Percentiles rank a stretch among this genome's conserved stretches.
Conservation (phyloP, 1,284 basidiomycete species). For the Trametes hirsuta region DNA sequence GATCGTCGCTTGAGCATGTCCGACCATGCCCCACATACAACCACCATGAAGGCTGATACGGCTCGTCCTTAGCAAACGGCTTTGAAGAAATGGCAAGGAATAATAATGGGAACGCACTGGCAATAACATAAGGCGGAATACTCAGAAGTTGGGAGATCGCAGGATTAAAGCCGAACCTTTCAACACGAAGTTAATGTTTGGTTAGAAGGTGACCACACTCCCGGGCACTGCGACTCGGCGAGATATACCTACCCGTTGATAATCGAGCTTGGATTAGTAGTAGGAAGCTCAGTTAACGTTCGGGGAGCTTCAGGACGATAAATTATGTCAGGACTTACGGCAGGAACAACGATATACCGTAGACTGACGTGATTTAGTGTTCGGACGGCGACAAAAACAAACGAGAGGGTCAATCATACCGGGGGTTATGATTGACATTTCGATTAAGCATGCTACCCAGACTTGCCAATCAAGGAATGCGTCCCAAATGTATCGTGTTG, state of each 20-base stretch:
- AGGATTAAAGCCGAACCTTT: conserved; percentile 58
- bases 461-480: conserved; percentile 71
- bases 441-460: conserved; percentile 61
- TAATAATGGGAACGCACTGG: conserved; percentile 43
- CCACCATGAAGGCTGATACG: conserved; percentile 51
- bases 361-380: conserved; percentile 9
- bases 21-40: conserved; percentile 57
- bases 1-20: conserved; percentile 60
- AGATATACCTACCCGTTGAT: conserved; percentile 49
- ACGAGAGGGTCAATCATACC: conserved; percentile 42
- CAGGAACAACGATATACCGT: conserved; percentile 26
- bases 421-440: conserved; percentile 61
- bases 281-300: background rate
- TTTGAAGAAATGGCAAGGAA: background rate
- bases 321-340: conserved; percentile 19
- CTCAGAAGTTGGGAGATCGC: conserved; percentile 68
- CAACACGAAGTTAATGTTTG: background rate
- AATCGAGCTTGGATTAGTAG: conserved; percentile 51
- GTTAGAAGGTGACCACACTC: background rate
- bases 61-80: background rate
- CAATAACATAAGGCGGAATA: conserved; percentile 67
- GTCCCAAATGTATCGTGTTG: conserved; percentile 52
- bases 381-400: background rate
- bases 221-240: no score
- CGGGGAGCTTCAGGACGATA: no score